Evolutionary conservation across 257 asterid genomes (phyloP), one percentile per base, ranked within the genome.

Genomic region (Solanum paucissectum): DNA sequence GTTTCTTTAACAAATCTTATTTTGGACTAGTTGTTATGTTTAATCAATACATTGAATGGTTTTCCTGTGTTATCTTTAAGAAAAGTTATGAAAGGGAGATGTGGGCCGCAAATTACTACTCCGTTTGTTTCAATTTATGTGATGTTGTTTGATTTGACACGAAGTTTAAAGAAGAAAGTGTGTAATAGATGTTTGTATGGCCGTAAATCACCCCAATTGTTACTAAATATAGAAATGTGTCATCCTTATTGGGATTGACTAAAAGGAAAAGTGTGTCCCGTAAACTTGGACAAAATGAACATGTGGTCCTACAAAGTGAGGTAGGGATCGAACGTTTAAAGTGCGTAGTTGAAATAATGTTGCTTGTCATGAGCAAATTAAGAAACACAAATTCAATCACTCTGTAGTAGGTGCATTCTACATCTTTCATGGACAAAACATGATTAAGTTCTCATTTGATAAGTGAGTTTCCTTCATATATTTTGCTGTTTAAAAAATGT

Each of bases 251-350:
- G 32, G 13, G 0, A 23, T 3, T 4, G 32, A 23, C 13, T 62
- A 62, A 10, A 62, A 62, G 27, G 32, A 11, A 62, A 62, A 4
- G 16, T 4, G 71, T 10, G 8, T 10, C 69, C 4, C 14, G 0
- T 9, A 62, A 9, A 62, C 1, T 55, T 0, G 1, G 66, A 58
- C 25, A 0, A 2, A 62, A 0, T 1, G 1, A n/a, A 62, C 71
- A 0, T 27, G 21, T 27, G 37, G 36, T 68, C 72, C 71, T 64
- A 64, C 32, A 25, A 10, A 64, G 72, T 64, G 34, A 64, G 72
- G 72, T 27, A n/a, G 14, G 72, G 72, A 64, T 64, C 16, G 1
- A 25, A 25, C 18, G 3, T 68, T 27, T 68, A 68, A 68, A 13
- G 21, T 12, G 37, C 12, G 21, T 4, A 27, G 21, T 68, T 29